These are phyloP conservation scores for Cyclocybe cylindracea DNA, from an alignment of 768 basidiomycete species.

Conservation along the genomic window DNA sequence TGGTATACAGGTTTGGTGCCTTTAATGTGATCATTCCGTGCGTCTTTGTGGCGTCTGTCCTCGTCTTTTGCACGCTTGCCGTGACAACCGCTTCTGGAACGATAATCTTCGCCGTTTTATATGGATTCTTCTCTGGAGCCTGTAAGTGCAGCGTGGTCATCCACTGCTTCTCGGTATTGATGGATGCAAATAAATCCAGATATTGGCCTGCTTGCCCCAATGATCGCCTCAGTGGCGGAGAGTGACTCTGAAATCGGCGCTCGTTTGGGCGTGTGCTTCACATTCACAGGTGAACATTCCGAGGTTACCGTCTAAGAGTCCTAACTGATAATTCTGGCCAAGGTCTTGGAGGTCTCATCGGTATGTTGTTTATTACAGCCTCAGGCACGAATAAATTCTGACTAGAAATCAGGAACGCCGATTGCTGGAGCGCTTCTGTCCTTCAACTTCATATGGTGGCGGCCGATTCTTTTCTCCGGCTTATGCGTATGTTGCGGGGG, in stretches of 20 bases:
- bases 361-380: constrained; percentile 18
- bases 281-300: constrained; percentile 38
- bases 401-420: constrained; percentile 44
- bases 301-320: background rate
- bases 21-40: constrained; percentile 41
- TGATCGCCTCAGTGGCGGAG: constrained; percentile 43
- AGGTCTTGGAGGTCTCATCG: constrained; percentile 44
- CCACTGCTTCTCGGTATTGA: constrained; percentile 4
- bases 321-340: constrained; percentile 7
- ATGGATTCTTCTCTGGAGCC: constrained; percentile 48
- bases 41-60: constrained; percentile 27
- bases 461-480: constrained; percentile 55
- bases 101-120: constrained; percentile 39
- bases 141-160: constrained; percentile 30
- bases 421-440: constrained; percentile 60
- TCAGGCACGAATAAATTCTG: background rate
- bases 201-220: constrained; percentile 41
- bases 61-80: constrained; percentile 47
- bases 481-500: constrained; percentile 31
- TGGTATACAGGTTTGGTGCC: constrained; percentile 40
- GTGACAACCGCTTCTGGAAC: constrained; percentile 33
- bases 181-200: constrained; percentile 1
- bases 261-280: constrained; percentile 52
- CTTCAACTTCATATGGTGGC: constrained; percentile 55
- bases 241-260: constrained; percentile 56